phyloP scores from a whole-genome alignment of 345 rosid genomes.

The Mallotus nudiflorus region DNA sequence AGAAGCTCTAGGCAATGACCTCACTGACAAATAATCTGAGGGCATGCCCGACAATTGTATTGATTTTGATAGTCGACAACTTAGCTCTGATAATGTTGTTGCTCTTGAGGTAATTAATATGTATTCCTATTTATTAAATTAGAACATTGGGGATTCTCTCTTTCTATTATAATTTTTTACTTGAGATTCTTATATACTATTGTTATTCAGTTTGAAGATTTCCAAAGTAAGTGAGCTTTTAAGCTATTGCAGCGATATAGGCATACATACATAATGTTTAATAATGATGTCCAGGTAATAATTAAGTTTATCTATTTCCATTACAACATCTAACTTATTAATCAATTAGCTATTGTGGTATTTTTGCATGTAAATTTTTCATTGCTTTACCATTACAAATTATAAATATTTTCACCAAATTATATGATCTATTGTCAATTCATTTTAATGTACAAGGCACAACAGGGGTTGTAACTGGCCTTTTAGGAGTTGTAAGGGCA shows the following conservation, averaged over 20 bases:
- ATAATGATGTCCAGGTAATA: conserved; percentile 96
- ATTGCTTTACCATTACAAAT: not conserved
- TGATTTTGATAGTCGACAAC: no score
- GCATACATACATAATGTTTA: no score
- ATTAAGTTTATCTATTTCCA: conserved; percentile 26
- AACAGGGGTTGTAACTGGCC: conserved; percentile 98
- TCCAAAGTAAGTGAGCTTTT: no score
- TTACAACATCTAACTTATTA: conserved; percentile 1
- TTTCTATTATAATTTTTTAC: not conserved
- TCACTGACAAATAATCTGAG: no score
- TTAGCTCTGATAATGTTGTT: no score
- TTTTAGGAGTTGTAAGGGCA: conserved; percentile 98
- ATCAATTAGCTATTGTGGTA: not conserved
- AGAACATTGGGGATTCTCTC: no score
- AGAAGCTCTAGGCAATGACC: no score
- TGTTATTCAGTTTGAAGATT: conserved; percentile 85
- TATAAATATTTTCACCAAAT: not conserved
- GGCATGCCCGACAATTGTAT: no score
- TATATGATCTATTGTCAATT: conserved; percentile 8
- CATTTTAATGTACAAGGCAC: conserved; percentile 59
- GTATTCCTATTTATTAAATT: not conserved
- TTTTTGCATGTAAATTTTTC: not conserved
- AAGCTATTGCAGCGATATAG: no score
- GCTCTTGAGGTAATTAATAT: no score
- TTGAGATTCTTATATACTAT: conserved; percentile 8